Percentiles rank a stretch among this genome's conserved stretches.
Conservation (phyloP, 768 basidiomycete genomes). For the Pleurotus salmoneostramineus region DNA sequence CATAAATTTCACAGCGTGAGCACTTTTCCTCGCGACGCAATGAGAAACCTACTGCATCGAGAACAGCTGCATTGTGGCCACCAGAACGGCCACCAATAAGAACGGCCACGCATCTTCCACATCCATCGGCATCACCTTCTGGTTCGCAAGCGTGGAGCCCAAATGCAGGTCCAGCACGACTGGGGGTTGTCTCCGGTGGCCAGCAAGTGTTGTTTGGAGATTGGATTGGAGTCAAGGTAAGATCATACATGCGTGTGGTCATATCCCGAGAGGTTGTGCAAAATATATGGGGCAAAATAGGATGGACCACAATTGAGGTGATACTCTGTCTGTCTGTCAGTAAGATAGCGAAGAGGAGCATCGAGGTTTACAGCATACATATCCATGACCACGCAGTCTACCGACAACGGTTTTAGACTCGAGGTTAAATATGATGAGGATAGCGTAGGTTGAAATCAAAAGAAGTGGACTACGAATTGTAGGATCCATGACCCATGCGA, state of each 20-base stretch:
- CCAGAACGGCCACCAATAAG: constrained; percentile 70
- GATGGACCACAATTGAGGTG: constrained; percentile 67
- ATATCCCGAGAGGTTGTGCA: constrained; percentile 74
- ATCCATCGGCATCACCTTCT: constrained; percentile 50
- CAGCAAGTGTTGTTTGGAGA: constrained; percentile 51
- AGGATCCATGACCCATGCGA: constrained; percentile 58
- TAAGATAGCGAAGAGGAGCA: not conserved
- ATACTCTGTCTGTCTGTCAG: constrained; percentile 37
- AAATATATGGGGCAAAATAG: constrained; percentile 50
- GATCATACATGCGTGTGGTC: constrained; percentile 67
- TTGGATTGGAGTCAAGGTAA: constrained; percentile 31
- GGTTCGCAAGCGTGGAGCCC: constrained; percentile 56
- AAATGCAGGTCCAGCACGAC: constrained; percentile 64
- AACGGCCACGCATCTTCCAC: constrained; percentile 60
- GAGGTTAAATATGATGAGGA: constrained; percentile 55
- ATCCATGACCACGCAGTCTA: constrained; percentile 66
- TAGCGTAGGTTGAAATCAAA: constrained; percentile 47
- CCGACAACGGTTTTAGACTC: constrained; percentile 35
- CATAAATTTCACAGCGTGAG: not conserved
- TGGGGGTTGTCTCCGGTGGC: constrained; percentile 45
- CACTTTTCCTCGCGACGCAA: not conserved
- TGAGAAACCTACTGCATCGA: constrained; percentile 48
- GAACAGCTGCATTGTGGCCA: constrained; percentile 68
- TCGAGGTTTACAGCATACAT: constrained; percentile 40
- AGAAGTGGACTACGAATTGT: constrained; percentile 53